Conservation (phyloP, 192 early-diverging fungal species). For the Obelidium mucronatum region DNA sequence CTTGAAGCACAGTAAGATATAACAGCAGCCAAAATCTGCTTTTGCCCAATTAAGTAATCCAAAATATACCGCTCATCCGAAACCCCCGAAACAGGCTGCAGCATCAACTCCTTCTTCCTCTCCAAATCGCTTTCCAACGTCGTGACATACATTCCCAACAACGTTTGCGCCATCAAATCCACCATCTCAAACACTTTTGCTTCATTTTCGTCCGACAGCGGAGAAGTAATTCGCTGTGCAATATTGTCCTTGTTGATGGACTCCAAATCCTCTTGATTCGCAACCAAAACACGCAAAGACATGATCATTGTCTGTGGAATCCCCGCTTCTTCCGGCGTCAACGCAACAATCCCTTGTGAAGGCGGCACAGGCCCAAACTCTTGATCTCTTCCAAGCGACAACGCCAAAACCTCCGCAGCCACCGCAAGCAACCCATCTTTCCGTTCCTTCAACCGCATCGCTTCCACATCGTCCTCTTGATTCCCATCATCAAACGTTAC, state of each 20-base stretch:
- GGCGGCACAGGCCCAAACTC: slow-evolving; percentile 9
- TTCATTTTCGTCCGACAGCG: slow-evolving; percentile 15
- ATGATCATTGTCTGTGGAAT: slow-evolving; percentile 1
- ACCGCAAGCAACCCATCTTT: slow-evolving; percentile 4
- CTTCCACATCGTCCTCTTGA: background rate
- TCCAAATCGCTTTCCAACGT: slow-evolving; percentile 13
- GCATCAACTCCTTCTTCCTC: background rate
- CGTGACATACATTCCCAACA: slow-evolving; percentile 15
- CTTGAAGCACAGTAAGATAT: no score
- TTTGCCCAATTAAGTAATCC: slow-evolving; percentile 24
- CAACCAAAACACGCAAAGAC: slow-evolving; percentile 14
- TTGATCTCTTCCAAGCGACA: slow-evolving; percentile 15
- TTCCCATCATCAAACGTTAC: slow-evolving; percentile 11
- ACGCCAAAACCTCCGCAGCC: background rate
- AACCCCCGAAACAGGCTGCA: no score
- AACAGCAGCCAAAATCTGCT: slow-evolving; percentile 6
- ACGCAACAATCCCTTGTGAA: background rate
- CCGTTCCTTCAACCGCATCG: background rate
- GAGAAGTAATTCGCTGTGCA: background rate
- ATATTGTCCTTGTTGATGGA: background rate
- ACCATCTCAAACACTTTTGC: slow-evolving; percentile 13
- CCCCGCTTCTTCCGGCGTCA: background rate
- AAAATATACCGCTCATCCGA: slow-evolving; percentile 17
- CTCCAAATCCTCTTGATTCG: background rate
- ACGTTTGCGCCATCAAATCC: slow-evolving; percentile 12